Base-by-base conservation (phyloP, 139 green algal species). In the Micractinium conductrix region DNA sequence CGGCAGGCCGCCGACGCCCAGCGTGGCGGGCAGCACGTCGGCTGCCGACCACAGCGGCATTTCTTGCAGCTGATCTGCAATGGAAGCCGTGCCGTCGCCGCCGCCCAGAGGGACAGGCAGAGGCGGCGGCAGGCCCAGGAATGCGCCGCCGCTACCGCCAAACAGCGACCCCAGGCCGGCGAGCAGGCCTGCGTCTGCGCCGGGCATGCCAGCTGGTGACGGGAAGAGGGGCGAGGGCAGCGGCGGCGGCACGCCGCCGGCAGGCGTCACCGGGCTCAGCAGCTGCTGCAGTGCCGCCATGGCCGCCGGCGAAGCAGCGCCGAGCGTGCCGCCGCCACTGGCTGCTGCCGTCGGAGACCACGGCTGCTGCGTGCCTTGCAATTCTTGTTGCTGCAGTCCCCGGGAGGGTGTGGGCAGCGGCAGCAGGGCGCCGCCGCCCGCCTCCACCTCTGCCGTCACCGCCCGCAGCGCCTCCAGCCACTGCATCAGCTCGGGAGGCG, bases 21-120 rank as follows among this genome's bases (percentile, higher is more conserved):
- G 75, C 2, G 75, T 81, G 37, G 53, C 53, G 0, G 75, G 75
- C 35, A 81, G 50, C 21, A 81, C 75, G 37, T 81, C 75, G 30
- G 75, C 75, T 2, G 75, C 50, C 0, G 75, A 81, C 75, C 75
- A 81, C 1, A 81, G 48, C 10, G 75, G 75, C n/a, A 80, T 2
- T 4, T 42, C n/a, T 33, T 37, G 38, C 40, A 76, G 14, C 14
- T 42, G 9, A 9, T 30, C 14, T 6, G 28, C 42, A 33, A 76
- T 8, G 38, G 19, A 21, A 50, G 37, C 37, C 1, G 19, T 17
- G 40, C 37, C 68, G 3, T 10, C 5, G 69, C 40, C 69, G 40
- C 24, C 69, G 42, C 42, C 26, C 4, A 35, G 2, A 1, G 33
- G n/a, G 37, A 19, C 68, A 74, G 68, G 37, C 68, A 19, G 14